Evolutionary conservation across 371 early-diverging fungal genomes (phyloP).

Genomic region (Syncephalastrum sp.): DNA sequence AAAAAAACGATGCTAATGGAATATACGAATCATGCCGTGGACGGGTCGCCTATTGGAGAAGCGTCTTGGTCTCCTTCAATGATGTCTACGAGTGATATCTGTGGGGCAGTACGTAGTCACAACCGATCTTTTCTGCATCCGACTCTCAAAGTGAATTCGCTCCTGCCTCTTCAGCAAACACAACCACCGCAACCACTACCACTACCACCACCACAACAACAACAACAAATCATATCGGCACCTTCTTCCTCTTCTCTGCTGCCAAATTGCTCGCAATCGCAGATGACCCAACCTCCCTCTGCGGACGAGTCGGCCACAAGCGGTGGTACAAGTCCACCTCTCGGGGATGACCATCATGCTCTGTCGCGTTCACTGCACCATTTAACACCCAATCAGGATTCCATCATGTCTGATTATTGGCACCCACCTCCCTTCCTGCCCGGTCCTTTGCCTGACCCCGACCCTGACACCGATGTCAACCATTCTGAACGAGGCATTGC

Average conservation of each 20-base stretch:
- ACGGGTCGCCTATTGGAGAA: slow-evolving; percentile 1
- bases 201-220: neutral
- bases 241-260: slow-evolving; percentile 8
- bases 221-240: neutral
- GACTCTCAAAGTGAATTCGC: neutral
- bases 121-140: too few species aligned
- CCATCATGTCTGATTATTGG: slow-evolving; percentile 18
- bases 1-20: slow-evolving; percentile 2
- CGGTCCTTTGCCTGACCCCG: slow-evolving; percentile 3
- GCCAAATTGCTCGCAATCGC: neutral
- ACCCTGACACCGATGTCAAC: slow-evolving; percentile 7
- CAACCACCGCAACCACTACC: neutral
- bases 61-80: neutral
- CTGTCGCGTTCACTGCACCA: neutral
- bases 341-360: too few species aligned
- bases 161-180: slow-evolving; percentile 2
- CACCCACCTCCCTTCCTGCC: slow-evolving; percentile 4
- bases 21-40: slow-evolving; percentile 16
- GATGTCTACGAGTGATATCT: too few species aligned
- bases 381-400: neutral
- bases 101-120: too few species aligned
- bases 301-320: too few species aligned
- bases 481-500: slow-evolving; percentile 45
- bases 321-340: too few species aligned
- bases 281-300: too few species aligned